Evolutionary conservation across 306 rosid species (phyloP).

Genomic region (Inga oerstediana): DNA sequence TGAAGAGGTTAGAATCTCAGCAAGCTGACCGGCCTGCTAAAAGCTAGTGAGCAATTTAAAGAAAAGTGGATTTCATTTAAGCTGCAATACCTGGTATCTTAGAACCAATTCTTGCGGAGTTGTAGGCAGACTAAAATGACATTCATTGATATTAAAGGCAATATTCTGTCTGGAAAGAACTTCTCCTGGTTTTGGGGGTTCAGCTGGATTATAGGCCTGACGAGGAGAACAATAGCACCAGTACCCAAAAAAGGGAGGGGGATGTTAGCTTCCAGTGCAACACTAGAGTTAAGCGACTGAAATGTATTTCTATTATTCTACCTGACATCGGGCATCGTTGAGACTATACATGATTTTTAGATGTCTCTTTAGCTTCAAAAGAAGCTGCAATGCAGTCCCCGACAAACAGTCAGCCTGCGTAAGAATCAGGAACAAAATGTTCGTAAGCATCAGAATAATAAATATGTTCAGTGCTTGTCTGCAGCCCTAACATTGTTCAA

Average conservation of each 20-base stretch:
- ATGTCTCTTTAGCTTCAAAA: constrained; percentile 92
- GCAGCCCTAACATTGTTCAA: constrained; percentile 10
- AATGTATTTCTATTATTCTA: constrained; percentile 26
- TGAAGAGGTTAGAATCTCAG: constrained; percentile 6
- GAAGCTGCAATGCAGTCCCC: constrained; percentile 89
- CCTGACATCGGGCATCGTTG: constrained; percentile 93
- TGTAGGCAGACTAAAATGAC: constrained; percentile 68
- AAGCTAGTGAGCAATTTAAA: not conserved
- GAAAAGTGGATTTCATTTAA: not conserved
- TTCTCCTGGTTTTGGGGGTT: constrained; percentile 86
- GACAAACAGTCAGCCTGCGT: constrained; percentile 78
- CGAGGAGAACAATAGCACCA: constrained; percentile 23
- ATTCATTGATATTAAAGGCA: constrained; percentile 65
- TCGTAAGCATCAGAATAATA: not conserved
- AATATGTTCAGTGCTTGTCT: not conserved
- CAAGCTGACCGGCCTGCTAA: not conserved
- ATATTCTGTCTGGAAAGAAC: constrained; percentile 74
- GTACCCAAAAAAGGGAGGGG: not conserved
- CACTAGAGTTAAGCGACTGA: constrained; percentile 6
- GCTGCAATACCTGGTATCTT: constrained; percentile 73
- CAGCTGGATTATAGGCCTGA: constrained; percentile 89
- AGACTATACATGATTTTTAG: constrained; percentile 82
- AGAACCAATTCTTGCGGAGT: constrained; percentile 71
- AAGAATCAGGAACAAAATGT: constrained; percentile 27
- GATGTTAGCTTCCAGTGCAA: constrained; percentile 12